Conservation (phyloP, 768 basidiomycete genomes). For the Pilatotrama ljubarskyi region DNA sequence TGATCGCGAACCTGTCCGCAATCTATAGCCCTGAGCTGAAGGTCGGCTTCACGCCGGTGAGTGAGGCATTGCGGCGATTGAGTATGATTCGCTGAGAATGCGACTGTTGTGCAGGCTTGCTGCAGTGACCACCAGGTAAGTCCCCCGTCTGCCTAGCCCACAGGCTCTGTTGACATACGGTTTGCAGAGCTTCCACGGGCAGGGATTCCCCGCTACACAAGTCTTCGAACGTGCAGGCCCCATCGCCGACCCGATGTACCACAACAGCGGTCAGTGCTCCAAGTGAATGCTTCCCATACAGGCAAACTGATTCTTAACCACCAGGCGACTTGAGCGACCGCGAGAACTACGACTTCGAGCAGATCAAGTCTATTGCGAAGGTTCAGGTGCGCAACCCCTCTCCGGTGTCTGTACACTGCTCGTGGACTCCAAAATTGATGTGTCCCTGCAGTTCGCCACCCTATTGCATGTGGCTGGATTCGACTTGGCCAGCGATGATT, state of each 20-base stretch:
- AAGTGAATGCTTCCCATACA: not conserved
- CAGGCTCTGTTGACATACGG: not conserved
- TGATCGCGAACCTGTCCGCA: constrained; percentile 71
- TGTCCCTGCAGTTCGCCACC: not conserved
- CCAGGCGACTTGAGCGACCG: constrained; percentile 78
- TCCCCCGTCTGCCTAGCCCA: not conserved
- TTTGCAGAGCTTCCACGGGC: constrained; percentile 69
- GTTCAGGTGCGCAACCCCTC: constrained; percentile 57
- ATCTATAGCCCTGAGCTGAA: constrained; percentile 81
- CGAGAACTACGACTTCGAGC: constrained; percentile 79
- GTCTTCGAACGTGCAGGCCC: constrained; percentile 87
- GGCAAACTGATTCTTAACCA: too few relatives aligned
- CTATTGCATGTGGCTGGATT: constrained; percentile 10
- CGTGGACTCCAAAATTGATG: not conserved
- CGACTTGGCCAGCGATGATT: not conserved
- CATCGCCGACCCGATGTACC: constrained; percentile 88
- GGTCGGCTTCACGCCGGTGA: constrained; percentile 64
- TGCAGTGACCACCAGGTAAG: constrained; percentile 89
- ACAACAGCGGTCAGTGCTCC: constrained; percentile 62
- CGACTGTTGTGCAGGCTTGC: constrained; percentile 53
- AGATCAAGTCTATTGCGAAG: constrained; percentile 82
- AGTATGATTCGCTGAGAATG: not conserved
- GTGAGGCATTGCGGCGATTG: constrained; percentile 22
- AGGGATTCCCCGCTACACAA: constrained; percentile 84
- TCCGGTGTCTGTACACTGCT: not conserved